These are phyloP conservation scores for Aspergillus sp. DNA, from an alignment of 2,329 filamentous ascomycete species.

Conservation along the genomic window DNA sequence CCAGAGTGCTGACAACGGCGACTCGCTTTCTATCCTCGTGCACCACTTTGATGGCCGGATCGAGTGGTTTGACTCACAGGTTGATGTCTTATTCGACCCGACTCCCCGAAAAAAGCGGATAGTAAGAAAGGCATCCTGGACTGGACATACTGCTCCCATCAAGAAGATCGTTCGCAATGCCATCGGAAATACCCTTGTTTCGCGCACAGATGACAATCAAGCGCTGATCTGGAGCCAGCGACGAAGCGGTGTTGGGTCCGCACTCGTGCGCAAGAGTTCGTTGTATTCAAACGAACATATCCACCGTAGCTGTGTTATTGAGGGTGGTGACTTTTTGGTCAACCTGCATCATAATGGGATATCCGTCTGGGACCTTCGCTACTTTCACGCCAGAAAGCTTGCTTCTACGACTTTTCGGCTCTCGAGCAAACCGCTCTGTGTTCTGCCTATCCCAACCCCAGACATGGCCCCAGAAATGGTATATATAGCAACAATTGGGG, in stretches of 20 bases:
- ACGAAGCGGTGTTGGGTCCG: slow-evolving; percentile 48
- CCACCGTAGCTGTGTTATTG: slow-evolving; percentile 73
- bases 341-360: slow-evolving; percentile 71
- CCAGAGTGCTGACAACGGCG: slow-evolving; percentile 60
- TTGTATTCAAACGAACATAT: slow-evolving; percentile 69
- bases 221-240: slow-evolving; percentile 79
- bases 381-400: slow-evolving; percentile 57
- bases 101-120: slow-evolving; percentile 59
- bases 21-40: slow-evolving; percentile 68
- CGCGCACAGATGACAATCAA: slow-evolving; percentile 74
- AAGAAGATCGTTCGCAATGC: slow-evolving; percentile 85
- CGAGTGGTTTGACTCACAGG: slow-evolving; percentile 73
- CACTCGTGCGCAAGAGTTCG: slow-evolving; percentile 64
- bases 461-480: slow-evolving; percentile 55
- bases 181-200: slow-evolving; percentile 75
- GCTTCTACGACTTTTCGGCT: slow-evolving; percentile 58
- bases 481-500: slow-evolving; percentile 80
- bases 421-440: slow-evolving; percentile 71
- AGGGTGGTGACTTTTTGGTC: slow-evolving; percentile 75
- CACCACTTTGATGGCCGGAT: slow-evolving; percentile 86
- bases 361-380: slow-evolving; percentile 75
- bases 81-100: slow-evolving; percentile 79
- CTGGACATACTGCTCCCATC: slow-evolving; percentile 76
- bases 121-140: slow-evolving; percentile 66
- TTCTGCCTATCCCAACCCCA: slow-evolving; percentile 66